phyloP scores from a whole-genome alignment of 805 yeast species.

The Wickerhamiella domercqiae region DNA sequence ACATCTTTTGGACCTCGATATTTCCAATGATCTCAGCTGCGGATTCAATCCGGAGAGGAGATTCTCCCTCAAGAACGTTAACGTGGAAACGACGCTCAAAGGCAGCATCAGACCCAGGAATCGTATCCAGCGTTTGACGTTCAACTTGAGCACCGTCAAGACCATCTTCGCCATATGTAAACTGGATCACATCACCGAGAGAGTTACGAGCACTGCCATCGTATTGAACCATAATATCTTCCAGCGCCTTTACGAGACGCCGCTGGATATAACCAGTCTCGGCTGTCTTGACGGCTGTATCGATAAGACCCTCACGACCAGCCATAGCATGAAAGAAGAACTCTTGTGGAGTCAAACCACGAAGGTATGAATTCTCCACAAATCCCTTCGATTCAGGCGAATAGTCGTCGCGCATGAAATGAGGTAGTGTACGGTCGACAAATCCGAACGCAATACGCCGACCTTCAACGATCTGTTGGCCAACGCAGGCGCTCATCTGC shows the following conservation, averaged over 20 bases:
- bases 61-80: constrained; percentile 60
- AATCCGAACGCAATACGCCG: constrained; percentile 97
- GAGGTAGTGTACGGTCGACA: constrained; percentile 91
- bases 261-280: constrained; percentile 98
- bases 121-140: constrained; percentile 86
- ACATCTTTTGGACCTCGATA: constrained; percentile 56
- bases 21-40: constrained; percentile 88
- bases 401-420: constrained; percentile 95
- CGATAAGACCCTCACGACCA: constrained; percentile 99
- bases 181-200: constrained; percentile 88
- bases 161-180: constrained; percentile 98
- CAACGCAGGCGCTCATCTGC: constrained; percentile 99
- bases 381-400: constrained; percentile 98
- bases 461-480: constrained; percentile 99
- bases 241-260: constrained; percentile 91
- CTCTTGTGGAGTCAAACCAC: constrained; percentile 98
- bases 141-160: constrained; percentile 97
- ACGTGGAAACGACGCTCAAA: constrained; percentile 76
- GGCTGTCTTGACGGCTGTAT: constrained; percentile 98
- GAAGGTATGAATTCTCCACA: constrained; percentile 88
- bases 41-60: constrained; percentile 66
- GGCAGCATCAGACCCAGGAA: constrained; percentile 76
- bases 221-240: constrained; percentile 94
- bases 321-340: constrained; percentile 99
- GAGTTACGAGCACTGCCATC: constrained; percentile 98